Evolutionary conservation across 768 basidiomycete species (phyloP), one percentile per base, ranked within the genome.

Genomic region (Albatrellus ellisii): DNA sequence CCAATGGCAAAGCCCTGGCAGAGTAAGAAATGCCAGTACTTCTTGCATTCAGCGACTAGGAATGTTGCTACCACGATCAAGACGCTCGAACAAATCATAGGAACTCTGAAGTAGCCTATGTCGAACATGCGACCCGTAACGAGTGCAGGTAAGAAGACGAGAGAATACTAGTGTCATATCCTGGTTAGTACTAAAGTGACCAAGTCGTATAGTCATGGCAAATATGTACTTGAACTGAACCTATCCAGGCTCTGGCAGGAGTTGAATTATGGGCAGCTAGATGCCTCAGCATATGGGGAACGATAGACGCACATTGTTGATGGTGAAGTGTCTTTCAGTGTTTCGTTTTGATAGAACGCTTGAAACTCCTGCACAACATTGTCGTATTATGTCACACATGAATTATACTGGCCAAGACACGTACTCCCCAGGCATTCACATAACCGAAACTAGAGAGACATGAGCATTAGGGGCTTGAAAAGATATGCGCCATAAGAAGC

Each of bases 221-320:
- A 24, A 45, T 17, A 45, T 51, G 3, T 35, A 75, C 81, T 62
- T 84, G 82, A 18, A 77, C 61, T 1, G 83, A 86, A 4, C 84
- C 83, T 26, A 87, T 86, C 83, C 82, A 87, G 32, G 82, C 73
- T 34, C 82, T 84, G 46, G 25, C n/a, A n/a, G n/a, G n/a, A n/a
- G n/a, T n/a, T 18, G 26, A 50, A 26, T 47, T 18, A 7, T 21
- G 12, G 27, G 32, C 17, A 22, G 21, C 20, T 22, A 18, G 2
- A 14, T 17, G 15, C 37, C 24, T 10, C 22, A 26, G 5, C 1
- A 11, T 15, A 11, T 27, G 20, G 1, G 25, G 27, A 3, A 33
- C 17, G 39, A 20, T 31, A 11, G 36, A 45, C 61, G 46, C 20
- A 79, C 79, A 83, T 84, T n/a, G 57, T 67, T 10, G 82, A 85